phyloP scores from a whole-genome alignment of 352 stramenopile species.

The Phytopythium montanum region DNA sequence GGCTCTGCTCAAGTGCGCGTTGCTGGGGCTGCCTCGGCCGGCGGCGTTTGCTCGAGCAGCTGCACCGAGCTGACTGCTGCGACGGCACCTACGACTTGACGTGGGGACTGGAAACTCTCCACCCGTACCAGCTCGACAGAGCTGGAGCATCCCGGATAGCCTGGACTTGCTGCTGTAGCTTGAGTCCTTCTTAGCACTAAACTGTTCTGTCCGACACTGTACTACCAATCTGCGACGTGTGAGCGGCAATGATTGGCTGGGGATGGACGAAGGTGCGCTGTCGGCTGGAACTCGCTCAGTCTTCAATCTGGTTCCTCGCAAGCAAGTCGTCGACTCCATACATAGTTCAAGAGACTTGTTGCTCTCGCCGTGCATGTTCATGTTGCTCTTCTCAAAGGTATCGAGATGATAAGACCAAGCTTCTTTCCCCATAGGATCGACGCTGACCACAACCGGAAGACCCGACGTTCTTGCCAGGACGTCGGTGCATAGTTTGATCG shows the following conservation, averaged over 20 bases:
- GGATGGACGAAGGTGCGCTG: neutral
- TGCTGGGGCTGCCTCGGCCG: too few species aligned
- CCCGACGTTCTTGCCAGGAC: slow-evolving; percentile 10
- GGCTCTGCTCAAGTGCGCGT: too few species aligned
- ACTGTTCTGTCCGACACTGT: neutral
- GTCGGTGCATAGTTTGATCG: slow-evolving; percentile 10
- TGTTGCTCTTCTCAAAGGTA: neutral
- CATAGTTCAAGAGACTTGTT: neutral
- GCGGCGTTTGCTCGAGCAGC: too few species aligned
- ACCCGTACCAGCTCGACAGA: too few species aligned
- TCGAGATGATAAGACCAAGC: slow-evolving; percentile 12
- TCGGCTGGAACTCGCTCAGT: neutral
- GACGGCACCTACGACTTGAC: too few species aligned
- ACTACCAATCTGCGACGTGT: neutral
- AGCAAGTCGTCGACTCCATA: neutral
- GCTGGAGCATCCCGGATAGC: too few species aligned
- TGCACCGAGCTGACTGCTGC: too few species aligned
- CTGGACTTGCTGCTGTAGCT: too few species aligned
- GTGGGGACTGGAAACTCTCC: too few species aligned
- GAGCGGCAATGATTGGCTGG: neutral
- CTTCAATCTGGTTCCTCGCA: neutral
- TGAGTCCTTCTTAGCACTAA: too few species aligned
- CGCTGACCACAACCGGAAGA: slow-evolving; percentile 8
- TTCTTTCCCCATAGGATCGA: slow-evolving; percentile 10
- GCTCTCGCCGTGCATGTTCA: neutral